A percentile compares a stretch with the other conserved stretches of the same genome.
Conservation (phyloP, 495 filamentous ascomycete species). For the Penicillium bialowiezense region DNA sequence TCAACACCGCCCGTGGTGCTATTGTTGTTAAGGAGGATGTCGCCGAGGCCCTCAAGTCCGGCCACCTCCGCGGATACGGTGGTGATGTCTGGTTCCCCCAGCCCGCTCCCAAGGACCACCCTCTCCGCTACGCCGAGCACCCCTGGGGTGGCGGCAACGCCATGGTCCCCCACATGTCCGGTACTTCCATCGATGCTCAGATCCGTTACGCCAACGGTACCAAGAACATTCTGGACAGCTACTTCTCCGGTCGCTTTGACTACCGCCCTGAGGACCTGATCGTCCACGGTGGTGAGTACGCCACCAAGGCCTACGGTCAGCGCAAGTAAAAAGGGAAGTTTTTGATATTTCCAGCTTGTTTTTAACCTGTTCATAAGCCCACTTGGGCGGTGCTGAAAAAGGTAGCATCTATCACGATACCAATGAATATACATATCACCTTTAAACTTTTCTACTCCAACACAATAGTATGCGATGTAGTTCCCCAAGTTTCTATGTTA, state of each 20-base stretch:
- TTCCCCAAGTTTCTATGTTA: background rate
- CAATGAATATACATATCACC: slow-evolving; percentile 23
- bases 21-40: slow-evolving; percentile 99
- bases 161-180: slow-evolving; percentile 98
- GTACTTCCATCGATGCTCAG: slow-evolving; percentile 96
- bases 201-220: slow-evolving; percentile 87
- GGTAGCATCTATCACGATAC: slow-evolving; percentile 26
- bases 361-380: slow-evolving; percentile 10
- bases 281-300: slow-evolving; percentile 87
- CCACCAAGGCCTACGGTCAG: slow-evolving; percentile 92
- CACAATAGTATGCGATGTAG: too few species aligned
- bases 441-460: background rate
- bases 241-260: slow-evolving; percentile 81
- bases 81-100: slow-evolving; percentile 94
- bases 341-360: slow-evolving; percentile 9
- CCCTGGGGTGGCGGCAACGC: slow-evolving; percentile 96
- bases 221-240: slow-evolving; percentile 87
- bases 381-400: slow-evolving; percentile 15
- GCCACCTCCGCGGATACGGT: slow-evolving; percentile 95
- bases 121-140: slow-evolving; percentile 88
- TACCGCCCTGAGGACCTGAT: slow-evolving; percentile 92
- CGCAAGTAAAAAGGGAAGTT: slow-evolving; percentile 49
- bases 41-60: slow-evolving; percentile 85
- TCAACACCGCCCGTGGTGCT: slow-evolving; percentile 98
- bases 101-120: slow-evolving; percentile 92